Conservation (phyloP, 1,284 basidiomycete species). For the Leccinum subrobustum region DNA sequence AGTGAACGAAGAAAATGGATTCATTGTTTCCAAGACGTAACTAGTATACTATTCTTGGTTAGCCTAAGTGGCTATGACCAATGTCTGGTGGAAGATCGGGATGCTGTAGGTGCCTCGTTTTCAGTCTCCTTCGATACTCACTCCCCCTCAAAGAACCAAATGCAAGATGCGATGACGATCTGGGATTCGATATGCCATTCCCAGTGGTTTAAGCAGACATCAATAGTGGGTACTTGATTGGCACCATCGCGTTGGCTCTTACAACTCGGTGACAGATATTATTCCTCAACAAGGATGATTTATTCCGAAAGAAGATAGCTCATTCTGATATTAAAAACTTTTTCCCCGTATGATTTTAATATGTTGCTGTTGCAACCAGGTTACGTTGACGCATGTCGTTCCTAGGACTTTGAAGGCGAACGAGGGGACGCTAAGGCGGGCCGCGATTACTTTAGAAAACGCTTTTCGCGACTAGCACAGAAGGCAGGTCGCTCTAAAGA, state of each 20-base stretch:
- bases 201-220: constrained; percentile 90
- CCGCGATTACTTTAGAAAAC: constrained; percentile 86
- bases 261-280: constrained; percentile 61
- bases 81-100: constrained; percentile 90
- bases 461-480: constrained; percentile 81
- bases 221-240: constrained; percentile 57
- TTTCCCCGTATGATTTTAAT: constrained; percentile 65
- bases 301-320: constrained; percentile 81
- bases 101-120: constrained; percentile 59
- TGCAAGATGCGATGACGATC: constrained; percentile 94
- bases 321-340: constrained; percentile 82
- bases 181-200: constrained; percentile 95
- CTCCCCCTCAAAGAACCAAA: constrained; percentile 73
- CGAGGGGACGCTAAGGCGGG: constrained; percentile 69
- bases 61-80: constrained; percentile 90
- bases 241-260: constrained; percentile 5
- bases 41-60: constrained; percentile 85
- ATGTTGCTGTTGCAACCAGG: neutral
- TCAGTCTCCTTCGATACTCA: constrained; percentile 2
- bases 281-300: constrained; percentile 89
- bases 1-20: constrained; percentile 90
- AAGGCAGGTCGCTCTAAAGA: constrained; percentile 83
- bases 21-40: constrained; percentile 84
- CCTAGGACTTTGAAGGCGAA: constrained; percentile 76
- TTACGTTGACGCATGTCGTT: constrained; percentile 1